Conservation (phyloP, 768 basidiomycete genomes). For the Hygrocybe punicea region DNA sequence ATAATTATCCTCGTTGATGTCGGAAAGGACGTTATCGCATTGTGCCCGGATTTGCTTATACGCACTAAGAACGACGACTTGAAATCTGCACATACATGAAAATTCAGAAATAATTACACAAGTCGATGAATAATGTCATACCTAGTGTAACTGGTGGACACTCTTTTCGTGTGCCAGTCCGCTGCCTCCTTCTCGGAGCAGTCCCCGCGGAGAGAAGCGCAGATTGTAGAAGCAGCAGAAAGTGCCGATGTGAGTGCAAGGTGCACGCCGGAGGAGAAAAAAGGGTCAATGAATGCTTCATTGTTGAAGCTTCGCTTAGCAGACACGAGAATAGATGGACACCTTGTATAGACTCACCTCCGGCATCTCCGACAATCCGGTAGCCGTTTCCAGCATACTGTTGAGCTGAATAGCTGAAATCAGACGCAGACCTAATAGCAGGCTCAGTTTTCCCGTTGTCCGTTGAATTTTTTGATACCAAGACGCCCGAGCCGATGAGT, state of each 20-base stretch:
- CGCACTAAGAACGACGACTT: slow-evolving; percentile 67
- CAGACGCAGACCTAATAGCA: slow-evolving; percentile 51
- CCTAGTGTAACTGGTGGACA: slow-evolving; percentile 59
- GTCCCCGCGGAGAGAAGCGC: slow-evolving; percentile 51
- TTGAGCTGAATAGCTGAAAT: slow-evolving; percentile 64
- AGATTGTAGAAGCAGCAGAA: slow-evolving; percentile 54
- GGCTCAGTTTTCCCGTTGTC: not conserved
- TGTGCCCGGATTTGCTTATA: slow-evolving; percentile 71
- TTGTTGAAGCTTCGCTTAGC: not conserved
- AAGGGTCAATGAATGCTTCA: slow-evolving; percentile 61
- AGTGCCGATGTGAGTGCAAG: slow-evolving; percentile 61
- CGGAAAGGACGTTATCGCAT: slow-evolving; percentile 51
- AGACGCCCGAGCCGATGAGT: slow-evolving; percentile 40
- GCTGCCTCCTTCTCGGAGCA: slow-evolving; percentile 47
- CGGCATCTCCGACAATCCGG: slow-evolving; percentile 66
- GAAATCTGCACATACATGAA: slow-evolving; percentile 44
- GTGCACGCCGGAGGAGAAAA: slow-evolving; percentile 65
- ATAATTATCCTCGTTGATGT: slow-evolving; percentile 67
- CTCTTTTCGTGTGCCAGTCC: slow-evolving; percentile 54
- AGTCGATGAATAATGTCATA: slow-evolving; percentile 17
- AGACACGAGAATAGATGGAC: not conserved
- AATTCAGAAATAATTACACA: no score
- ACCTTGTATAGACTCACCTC: slow-evolving; percentile 27
- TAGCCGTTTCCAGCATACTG: slow-evolving; percentile 53
- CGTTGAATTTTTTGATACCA: slow-evolving; percentile 23